Percentiles rank a stretch among this genome's conserved stretches.
phyloP scores from a whole-genome alignment of 1,284 basidiomycete species.

The Pisolithus thermaeus region DNA sequence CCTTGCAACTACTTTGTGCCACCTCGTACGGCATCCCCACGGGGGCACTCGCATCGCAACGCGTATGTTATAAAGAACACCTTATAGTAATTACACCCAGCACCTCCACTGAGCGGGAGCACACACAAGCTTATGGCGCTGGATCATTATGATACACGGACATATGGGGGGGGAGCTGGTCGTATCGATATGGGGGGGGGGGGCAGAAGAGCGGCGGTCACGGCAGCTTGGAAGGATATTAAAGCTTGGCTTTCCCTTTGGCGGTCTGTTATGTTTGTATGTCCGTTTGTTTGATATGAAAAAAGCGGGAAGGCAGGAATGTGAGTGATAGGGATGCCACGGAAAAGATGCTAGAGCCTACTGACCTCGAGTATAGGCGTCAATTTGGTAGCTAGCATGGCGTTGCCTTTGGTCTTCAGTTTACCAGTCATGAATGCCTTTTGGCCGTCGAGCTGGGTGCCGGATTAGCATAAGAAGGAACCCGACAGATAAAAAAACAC shows the following conservation, averaged over 20 bases:
- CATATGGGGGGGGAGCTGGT: no score
- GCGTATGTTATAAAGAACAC: no score
- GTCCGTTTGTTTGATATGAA: not conserved
- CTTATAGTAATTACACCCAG: no score
- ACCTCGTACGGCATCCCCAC: no score
- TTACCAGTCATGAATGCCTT: slow-evolving; percentile 94
- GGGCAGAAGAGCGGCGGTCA: no score
- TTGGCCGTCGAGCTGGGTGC: slow-evolving; percentile 69
- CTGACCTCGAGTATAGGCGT: slow-evolving; percentile 74
- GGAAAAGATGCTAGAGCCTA: not conserved
- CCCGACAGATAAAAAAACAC: not conserved
- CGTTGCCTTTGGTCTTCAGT: slow-evolving; percentile 80
- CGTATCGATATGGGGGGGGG: no score
- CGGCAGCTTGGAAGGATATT: slow-evolving; percentile 1
- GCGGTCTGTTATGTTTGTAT: slow-evolving; percentile 23
- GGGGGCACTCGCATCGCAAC: no score
- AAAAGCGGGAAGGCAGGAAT: not conserved
- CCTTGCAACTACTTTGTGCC: no score
- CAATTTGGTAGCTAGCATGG: slow-evolving; percentile 88
- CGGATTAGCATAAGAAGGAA: not conserved
- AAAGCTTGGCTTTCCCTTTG: slow-evolving; percentile 35
- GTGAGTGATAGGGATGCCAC: not conserved
- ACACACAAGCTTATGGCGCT: no score
- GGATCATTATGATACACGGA: no score
- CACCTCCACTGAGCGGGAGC: no score